Percentiles rank a stretch among this genome's conserved stretches.
Evolutionary conservation across 768 basidiomycete genomes (phyloP).

Genomic region (Mycena indigotica): DNA sequence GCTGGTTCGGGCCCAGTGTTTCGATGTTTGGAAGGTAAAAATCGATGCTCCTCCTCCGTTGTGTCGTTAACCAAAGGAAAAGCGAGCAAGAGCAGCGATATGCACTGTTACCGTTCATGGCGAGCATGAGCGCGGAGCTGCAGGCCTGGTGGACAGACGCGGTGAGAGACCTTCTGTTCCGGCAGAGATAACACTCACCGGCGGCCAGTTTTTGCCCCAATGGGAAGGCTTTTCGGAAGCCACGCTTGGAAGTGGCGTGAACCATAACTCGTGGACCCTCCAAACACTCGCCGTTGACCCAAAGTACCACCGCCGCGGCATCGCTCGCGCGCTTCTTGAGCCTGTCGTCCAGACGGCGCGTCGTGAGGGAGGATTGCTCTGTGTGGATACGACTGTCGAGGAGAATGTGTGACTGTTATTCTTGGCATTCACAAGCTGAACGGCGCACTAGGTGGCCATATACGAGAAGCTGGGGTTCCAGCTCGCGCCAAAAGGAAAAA

Average conservation of each 20-base stretch:
- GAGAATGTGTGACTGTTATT: background rate
- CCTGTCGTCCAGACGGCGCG: background rate
- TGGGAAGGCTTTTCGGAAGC: background rate
- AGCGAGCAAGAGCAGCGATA: background rate
- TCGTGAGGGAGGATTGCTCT: background rate
- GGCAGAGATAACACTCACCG: background rate
- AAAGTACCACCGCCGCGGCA: background rate
- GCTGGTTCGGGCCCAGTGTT: background rate
- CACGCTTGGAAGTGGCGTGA: background rate
- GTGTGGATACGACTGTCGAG: background rate
- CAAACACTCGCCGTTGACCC: background rate
- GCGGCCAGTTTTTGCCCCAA: background rate
- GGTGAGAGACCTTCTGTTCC: background rate
- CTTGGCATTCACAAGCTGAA: background rate
- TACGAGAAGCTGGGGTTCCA: background rate
- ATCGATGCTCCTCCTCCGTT: background rate
- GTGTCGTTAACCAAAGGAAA: no score
- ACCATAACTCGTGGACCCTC: background rate
- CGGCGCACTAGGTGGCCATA: background rate
- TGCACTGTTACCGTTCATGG: background rate
- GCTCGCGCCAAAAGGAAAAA: background rate
- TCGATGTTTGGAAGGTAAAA: background rate
- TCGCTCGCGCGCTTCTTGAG: background rate
- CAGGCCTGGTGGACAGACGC: background rate
- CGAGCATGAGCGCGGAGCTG: no score